Evolutionary conservation across 2,329 filamentous ascomycete genomes (phyloP).

Genomic region (Immersiporthe knoxdaviesiana): DNA sequence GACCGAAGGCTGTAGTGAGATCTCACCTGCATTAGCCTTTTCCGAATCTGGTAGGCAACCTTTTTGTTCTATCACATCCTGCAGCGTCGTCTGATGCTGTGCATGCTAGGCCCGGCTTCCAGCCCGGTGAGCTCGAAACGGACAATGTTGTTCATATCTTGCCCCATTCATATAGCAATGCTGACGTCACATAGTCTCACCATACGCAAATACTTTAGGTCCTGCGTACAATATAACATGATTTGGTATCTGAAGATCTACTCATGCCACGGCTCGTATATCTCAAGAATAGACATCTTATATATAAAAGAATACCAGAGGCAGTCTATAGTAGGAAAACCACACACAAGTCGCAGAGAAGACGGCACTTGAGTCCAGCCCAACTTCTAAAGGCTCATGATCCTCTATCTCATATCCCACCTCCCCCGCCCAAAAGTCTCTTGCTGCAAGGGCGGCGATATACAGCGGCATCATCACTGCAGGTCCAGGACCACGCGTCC

Average conservation of each 20-base stretch:
- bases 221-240: too few species aligned
- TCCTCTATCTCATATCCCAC: too few species aligned
- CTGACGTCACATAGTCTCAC: neutral
- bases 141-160: neutral
- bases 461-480: slow-evolving; percentile 3
- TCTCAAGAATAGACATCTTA: neutral
- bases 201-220: neutral
- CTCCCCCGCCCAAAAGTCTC: neutral
- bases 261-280: neutral
- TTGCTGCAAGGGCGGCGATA: neutral
- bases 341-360: too few species aligned
- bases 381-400: too few species aligned
- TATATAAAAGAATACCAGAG: neutral
- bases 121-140: neutral
- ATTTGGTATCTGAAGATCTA: neutral
- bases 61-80: neutral
- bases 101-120: too few species aligned
- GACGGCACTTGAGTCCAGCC: too few species aligned
- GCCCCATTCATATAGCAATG: neutral
- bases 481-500: slow-evolving; percentile 33
- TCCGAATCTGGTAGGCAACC: neutral
- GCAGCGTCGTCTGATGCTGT: too few species aligned
- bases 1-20: neutral
- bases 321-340: too few species aligned
- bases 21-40: neutral